Evolutionary conservation across 1,284 basidiomycete genomes (phyloP).

Genomic region (Rhodotorula sp.): DNA sequence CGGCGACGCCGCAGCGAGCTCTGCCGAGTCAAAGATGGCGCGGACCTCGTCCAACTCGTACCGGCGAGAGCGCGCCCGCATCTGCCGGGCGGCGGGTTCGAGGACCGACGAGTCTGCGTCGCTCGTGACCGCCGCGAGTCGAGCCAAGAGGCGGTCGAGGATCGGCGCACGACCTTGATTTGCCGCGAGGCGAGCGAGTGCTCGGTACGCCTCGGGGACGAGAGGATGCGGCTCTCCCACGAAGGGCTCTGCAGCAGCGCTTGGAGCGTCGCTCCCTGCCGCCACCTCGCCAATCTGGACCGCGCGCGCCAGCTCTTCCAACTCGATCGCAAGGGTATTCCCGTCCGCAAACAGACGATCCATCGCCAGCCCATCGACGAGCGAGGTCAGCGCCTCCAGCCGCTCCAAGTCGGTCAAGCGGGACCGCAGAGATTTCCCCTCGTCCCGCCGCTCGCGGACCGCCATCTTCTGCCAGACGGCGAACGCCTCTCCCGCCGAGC

Average conservation of each 20-base stretch:
- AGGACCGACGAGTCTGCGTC: not conserved
- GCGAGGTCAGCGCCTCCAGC: constrained; percentile 8
- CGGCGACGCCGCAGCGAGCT: not conserved
- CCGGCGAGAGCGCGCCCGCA: constrained; percentile 7
- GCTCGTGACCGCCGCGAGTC: not conserved
- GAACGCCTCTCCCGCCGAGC: constrained; percentile 15
- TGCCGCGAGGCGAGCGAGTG: constrained; percentile 22
- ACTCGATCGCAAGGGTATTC: not conserved
- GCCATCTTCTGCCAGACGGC: constrained; percentile 8
- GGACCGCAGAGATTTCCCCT: not conserved
- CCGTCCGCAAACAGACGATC: constrained; percentile 23
- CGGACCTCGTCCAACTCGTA: constrained; percentile 9
- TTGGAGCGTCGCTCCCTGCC: not conserved
- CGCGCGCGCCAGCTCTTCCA: constrained; percentile 5
- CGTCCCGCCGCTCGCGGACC: not conserved
- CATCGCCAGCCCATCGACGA: constrained; percentile 28
- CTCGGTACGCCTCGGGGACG: constrained; percentile 6
- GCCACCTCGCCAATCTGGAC: not conserved
- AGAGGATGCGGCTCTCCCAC: not conserved
- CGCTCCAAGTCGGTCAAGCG: not conserved
- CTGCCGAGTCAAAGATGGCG: not conserved
- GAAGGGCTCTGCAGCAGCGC: not conserved
- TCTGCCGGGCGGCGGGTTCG: constrained; percentile 2
- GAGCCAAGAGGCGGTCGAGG: constrained; percentile 7
- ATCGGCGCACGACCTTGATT: constrained; percentile 7